Base-by-base conservation (phyloP, 257 asterid species). In the Anisodus acutangulus region DNA sequence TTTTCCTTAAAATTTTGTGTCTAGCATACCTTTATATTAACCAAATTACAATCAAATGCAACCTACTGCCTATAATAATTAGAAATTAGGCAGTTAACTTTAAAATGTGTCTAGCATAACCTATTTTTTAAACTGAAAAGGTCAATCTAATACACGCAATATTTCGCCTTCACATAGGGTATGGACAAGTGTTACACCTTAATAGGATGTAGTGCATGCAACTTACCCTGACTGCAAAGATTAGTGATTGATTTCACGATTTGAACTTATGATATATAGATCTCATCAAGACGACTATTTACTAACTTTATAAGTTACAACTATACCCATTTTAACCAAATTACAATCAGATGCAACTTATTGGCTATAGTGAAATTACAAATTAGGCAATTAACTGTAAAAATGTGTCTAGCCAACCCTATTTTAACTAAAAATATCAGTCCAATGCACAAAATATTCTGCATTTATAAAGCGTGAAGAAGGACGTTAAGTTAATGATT, bases 371-470 rank as follows among this genome's bases (percentile, higher is more conserved):
- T 68, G 11, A 68, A 68, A 68, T 15, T 37, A 68, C 12, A 3
- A 68, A 68, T 68, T 13, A 68, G 76, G 76, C 12, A 37, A 68
- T 68, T 68, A 68, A 15, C 26, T 45, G 35, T 68, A 13, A 68
- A 13, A 68, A 37, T 68, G 22, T 12, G 74, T 37, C 10, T 31
- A 66, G 9, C 45, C 45, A 2, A 66, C 5, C 11, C 9, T 66
- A 35, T 64, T 35, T 57, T 31, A 66, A 66, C 10, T 11, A 66
- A 66, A 57, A 66, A 11, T 5, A 3, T 4, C 9, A 10, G 8
- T 63, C 4, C 16, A 22, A 63, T 9, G 15, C 35, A 31, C 35
- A 31, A 31, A 31, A 31, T 1, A 31, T 31, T 31, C 1, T 1
- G 35, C 35, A 31, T 31, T 31, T 31, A 31, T 31, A 31, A 1